Evolutionary conservation across 2,329 filamentous ascomycete genomes (phyloP), one percentile per base, ranked within the genome.

Genomic region (Pseudogymnoascus sp.): DNA sequence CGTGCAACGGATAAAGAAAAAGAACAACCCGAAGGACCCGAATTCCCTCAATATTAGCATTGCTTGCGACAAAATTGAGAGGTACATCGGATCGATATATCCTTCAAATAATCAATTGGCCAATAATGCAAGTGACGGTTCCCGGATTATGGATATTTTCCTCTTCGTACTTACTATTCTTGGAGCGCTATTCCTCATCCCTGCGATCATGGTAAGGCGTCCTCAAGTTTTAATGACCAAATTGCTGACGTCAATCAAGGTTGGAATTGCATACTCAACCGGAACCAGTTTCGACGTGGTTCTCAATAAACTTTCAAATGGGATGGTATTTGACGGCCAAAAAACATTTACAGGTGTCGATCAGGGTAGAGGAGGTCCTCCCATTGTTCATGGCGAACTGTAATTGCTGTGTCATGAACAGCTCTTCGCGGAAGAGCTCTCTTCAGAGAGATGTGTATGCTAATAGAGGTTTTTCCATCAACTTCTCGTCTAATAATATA

Each of bases 1-100:
- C 70, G 80, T 84, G 7, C 85, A 89, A 67, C 85, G 83, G 73
- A 97, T 99, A 73, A 88, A 92, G 70, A 86, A 88, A 79, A 97
- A 94, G 83, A 97, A 97, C 74, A 90, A 92, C 65, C 93, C 94
- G 0, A 86, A 87, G 69, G 94, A 99, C 70, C 94, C 93, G 47
- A 93, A 92, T 72, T 99, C 88, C 77, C 78, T 97, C 50, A 87
- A 90, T 70, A 97, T 99, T 71, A 96, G 91, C 74, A 85, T 91
- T 65, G 88, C 89, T 61, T 96, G 93, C 72, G 93, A 85, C 70
- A 91, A 90, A 89, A 90, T 96, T 66, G 92, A 97, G 74, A 89
- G 94, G 78, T 96, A 96, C 73, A 96, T 97, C 72, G 93, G 97
- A 75, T 87, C 86, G 4, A 85, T 97, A 67, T 97, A 92, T 83